Conservation (phyloP, 2,329 filamentous ascomycete genomes). For the Didymella arachidicola region DNA sequence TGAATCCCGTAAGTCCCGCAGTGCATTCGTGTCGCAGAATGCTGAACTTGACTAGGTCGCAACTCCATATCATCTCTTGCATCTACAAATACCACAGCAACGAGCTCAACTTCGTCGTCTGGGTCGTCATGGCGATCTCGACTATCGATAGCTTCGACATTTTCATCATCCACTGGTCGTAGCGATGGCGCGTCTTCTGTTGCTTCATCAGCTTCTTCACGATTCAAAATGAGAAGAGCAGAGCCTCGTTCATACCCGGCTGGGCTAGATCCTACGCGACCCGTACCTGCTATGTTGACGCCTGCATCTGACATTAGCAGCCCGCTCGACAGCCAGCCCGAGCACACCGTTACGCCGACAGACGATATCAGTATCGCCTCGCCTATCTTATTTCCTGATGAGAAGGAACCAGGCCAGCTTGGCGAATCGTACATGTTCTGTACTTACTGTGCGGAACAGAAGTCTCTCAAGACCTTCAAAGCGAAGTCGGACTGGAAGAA, state of each 20-base stretch:
- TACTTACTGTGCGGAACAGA: slow-evolving; percentile 49
- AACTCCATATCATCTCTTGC: slow-evolving; percentile 47
- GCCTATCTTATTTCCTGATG: slow-evolving; percentile 28
- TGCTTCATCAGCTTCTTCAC: slow-evolving; percentile 42
- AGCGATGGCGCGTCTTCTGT: slow-evolving; percentile 43
- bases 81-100: slow-evolving; percentile 41
- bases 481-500: slow-evolving; percentile 53
- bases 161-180: slow-evolving; percentile 40
- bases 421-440: slow-evolving; percentile 51
- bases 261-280: slow-evolving; percentile 45
- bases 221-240: slow-evolving; percentile 39
- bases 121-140: slow-evolving; percentile 46
- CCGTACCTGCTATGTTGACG: slow-evolving; percentile 41
- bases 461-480: slow-evolving; percentile 48
- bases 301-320: slow-evolving; percentile 44
- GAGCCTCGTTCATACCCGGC: slow-evolving; percentile 48
- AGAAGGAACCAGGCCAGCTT: slow-evolving; percentile 34
- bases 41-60: slow-evolving; percentile 42
- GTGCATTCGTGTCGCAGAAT: not conserved
- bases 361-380: slow-evolving; percentile 45
- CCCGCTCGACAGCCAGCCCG: slow-evolving; percentile 41
- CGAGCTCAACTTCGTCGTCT: slow-evolving; percentile 41
- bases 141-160: slow-evolving; percentile 45
- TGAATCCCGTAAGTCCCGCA: slow-evolving; percentile 43
- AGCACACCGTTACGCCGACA: slow-evolving; percentile 42